Conservation (phyloP, 129 eudicot genomes). For the Calendula officinalis region DNA sequence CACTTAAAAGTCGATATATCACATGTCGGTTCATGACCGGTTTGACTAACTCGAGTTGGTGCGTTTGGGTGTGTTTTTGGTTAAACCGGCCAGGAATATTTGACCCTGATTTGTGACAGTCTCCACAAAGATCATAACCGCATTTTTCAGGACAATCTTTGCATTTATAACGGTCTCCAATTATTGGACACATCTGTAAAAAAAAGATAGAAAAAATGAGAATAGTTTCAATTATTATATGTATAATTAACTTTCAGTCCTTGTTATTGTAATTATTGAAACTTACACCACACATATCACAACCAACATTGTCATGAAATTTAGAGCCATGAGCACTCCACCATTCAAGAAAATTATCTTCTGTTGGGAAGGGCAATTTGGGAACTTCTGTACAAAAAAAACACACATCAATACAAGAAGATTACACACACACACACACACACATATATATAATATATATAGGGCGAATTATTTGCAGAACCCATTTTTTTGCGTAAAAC, state of each 20-base stretch:
- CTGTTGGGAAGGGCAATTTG: constrained; percentile 33
- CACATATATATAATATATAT: background rate
- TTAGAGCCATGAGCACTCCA: constrained; percentile 38
- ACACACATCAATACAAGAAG: constrained; percentile 18
- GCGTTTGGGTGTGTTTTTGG: constrained; percentile 68
- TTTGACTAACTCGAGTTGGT: constrained; percentile 44
- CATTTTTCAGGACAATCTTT: constrained; percentile 53
- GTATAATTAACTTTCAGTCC: no score
- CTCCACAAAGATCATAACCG: constrained; percentile 68
- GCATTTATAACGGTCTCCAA: constrained; percentile 67
- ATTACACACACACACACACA: constrained; percentile 9
- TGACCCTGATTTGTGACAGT: constrained; percentile 52
- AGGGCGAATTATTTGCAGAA: no score
- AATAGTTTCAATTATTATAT: background rate
- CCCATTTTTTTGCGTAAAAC: no score
- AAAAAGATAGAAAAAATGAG: constrained; percentile 4
- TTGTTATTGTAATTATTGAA: no score
- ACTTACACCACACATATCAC: constrained; percentile 81
- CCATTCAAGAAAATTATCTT: constrained; percentile 41
- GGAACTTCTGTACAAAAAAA: constrained; percentile 40
- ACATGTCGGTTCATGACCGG: constrained; percentile 21
- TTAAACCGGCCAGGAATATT: constrained; percentile 70
- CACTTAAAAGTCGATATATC: constrained; percentile 41
- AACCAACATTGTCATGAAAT: constrained; percentile 55
- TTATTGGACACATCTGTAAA: constrained; percentile 64